Evolutionary conservation across 1,284 basidiomycete genomes (phyloP), one percentile per base, ranked within the genome.

Genomic region (Ceratobasidium sp.): DNA sequence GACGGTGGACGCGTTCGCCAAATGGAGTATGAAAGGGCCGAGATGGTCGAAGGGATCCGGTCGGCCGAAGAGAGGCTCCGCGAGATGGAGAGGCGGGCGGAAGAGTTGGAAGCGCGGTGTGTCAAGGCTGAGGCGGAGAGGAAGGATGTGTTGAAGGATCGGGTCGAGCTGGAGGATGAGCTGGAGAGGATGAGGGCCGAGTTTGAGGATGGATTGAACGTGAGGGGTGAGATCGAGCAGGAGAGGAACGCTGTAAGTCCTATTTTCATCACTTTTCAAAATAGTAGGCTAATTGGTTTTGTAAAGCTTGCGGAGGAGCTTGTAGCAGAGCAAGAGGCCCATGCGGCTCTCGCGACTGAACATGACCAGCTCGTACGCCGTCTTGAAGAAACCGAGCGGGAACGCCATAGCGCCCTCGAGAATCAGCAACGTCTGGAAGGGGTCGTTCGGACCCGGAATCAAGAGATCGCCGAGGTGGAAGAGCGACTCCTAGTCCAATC

Each of bases 151-250:
- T 15, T 67, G 6, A 26, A 23, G 23, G 75, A 77, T 68, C 49
- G 75, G 23, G 75, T 64, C 39, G 75, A 77, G 64, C 10, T 77
- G 12, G 75, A 77, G 42, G 64, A 77, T 18, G 75, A 77, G 39
- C 51, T 77, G n/a, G 75, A 77, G 55, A 49, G 55, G n/a, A 4
- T 77, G 53, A 55, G 75, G 64, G 75, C 58, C 5, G 49, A 68
- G 40, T 23, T 60, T n/a, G 75, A 77, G 51, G 75, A 77, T 51
- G 53, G 23, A 23, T 20, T 26, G 53, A 64, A 77, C 33, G 61
- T 26, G 33, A 20, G 73, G 51, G n/a, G 28, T 18, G 28, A 44
- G 39, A 10, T 68, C 44, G 75, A 77, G 33, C 75, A 77, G 42
- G 64, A 77, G 40, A n/a, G 75, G 5, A 49, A 77, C 23, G 39